A percentile compares a stretch with the other conserved stretches of the same genome.
These are phyloP conservation scores for Pseudotsuga menziesii DNA, from an alignment of 75 land plant species.

Conservation along the genomic window DNA sequence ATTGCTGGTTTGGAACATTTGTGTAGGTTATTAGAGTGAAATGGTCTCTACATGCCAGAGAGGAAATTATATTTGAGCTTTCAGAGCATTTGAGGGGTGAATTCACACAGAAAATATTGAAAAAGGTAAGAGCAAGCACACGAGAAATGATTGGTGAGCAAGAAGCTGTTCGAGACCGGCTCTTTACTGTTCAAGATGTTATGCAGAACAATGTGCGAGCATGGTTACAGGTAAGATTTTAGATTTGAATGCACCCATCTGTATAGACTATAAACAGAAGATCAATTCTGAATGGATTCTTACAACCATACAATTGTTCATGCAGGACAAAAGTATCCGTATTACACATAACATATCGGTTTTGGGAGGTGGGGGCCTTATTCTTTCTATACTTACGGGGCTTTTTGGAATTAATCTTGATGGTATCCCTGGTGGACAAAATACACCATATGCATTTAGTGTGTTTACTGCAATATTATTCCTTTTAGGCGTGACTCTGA, in stretches of 20 bases:
- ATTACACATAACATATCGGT: slow-evolving; percentile 86
- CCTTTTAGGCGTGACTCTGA: slow-evolving; percentile 47
- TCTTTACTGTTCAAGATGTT: slow-evolving; percentile 93
- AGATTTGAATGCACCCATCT: slow-evolving; percentile 15
- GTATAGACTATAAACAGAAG: not conserved
- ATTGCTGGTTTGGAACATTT: not conserved
- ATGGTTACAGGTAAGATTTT: slow-evolving; percentile 64
- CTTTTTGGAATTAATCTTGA: slow-evolving; percentile 94
- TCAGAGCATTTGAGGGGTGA: slow-evolving; percentile 64
- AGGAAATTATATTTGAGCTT: slow-evolving; percentile 88
- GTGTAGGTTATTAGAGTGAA: slow-evolving; percentile 84
- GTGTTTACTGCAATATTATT: slow-evolving; percentile 53
- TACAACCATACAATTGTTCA: not conserved
- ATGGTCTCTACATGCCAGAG: slow-evolving; percentile 94
- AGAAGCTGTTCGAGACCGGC: slow-evolving; percentile 88
- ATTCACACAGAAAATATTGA: slow-evolving; percentile 38
- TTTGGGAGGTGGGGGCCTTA: slow-evolving; percentile 86
- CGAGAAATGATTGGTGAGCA: slow-evolving; percentile 94
- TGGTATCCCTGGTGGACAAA: slow-evolving; percentile 80
- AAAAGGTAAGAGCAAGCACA: slow-evolving; percentile 60
- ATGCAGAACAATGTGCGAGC: slow-evolving; percentile 87
- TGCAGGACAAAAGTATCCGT: slow-evolving; percentile 81
- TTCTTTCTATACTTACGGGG: slow-evolving; percentile 84
- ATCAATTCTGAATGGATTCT: not conserved
- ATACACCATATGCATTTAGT: slow-evolving; percentile 77